These are phyloP conservation scores for Metschnikowia santaceciliae DNA, from an alignment of 805 yeast genomes.

Conservation along the genomic window DNA sequence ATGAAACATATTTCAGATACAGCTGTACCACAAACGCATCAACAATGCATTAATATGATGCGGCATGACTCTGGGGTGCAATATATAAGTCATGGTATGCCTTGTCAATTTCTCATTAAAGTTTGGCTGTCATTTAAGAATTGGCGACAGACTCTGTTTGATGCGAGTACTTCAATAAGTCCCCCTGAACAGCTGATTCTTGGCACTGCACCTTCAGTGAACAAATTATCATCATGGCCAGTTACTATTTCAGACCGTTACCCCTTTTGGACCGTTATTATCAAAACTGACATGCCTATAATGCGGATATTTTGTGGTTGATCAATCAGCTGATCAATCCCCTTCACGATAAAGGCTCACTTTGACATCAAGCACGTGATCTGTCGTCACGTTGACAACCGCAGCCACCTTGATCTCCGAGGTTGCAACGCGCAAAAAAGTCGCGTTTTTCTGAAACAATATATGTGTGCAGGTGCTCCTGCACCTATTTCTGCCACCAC, in stretches of 20 bases:
- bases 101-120: not conserved
- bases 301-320: too few species aligned
- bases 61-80: not conserved
- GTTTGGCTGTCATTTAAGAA: not conserved
- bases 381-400: not conserved
- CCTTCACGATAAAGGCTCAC: too few species aligned
- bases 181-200: too few species aligned
- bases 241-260: too few species aligned
- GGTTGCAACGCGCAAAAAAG: conserved; percentile 1
- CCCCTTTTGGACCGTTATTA: too few species aligned
- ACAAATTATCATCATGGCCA: too few species aligned
- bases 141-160: not conserved
- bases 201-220: too few species aligned
- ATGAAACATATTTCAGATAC: not conserved
- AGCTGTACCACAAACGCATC: not conserved
- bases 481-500: not conserved
- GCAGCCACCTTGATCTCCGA: not conserved
- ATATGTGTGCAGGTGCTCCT: not conserved
- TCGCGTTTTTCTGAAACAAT: conserved; percentile 1
- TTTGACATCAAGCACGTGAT: not conserved
- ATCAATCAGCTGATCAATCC: too few species aligned
- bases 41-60: too few species aligned
- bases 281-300: too few species aligned
- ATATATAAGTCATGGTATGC: not conserved
- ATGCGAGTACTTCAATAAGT: too few species aligned